Base-by-base conservation (phyloP, 768 basidiomycete genomes). In the Pleurotus eryngii region DNA sequence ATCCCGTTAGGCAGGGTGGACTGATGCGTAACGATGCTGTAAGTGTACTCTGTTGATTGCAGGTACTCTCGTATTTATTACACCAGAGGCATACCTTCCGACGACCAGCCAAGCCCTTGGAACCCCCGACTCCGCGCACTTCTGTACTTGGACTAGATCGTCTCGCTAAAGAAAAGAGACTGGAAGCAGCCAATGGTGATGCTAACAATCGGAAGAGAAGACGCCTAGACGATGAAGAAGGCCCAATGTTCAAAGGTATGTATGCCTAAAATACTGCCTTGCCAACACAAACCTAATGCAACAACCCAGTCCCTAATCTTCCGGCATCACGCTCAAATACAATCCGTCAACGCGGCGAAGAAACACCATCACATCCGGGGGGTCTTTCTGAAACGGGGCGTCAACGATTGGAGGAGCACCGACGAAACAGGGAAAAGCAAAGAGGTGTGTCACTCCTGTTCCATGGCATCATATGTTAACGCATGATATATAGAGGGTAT, bases 321-420 rank as follows among this genome's bases (percentile, higher is more conserved):
- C 95, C 94, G 58, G 74, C 76, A 35, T 64, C 69, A 12, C 78
- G 82, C 46, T 72, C 68, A 40, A 70, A 75, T n/a, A 84, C 87
- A 64, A 67, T 79, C 2, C 82, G 96, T 4, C 85, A 90, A 59
- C 77, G 90, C 58, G 90, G 86, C 0, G 89, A 89, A 63, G 96
- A 97, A 62, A 98, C 96, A 0, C 96, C 96, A 0, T 96, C 95
- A 17, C 91, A 95, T 67, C 87, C 92, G 2, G 90, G 92, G 38
- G 96, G 96, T 14, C 74, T 99, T 17, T 90, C 92, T 1, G 89
- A 92, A 24, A 74, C 76, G 1, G 93, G 87, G 12, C 77, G 87
- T 17, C 77, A 80, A 61, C 74, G 82, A 58, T 72, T 98, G 26
- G 93, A 95, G 57, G 95, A 95, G 61, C 73, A 92, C 64, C 79